Base-by-base conservation (phyloP, 495 filamentous ascomycete species). In the Neurospora sp. region DNA sequence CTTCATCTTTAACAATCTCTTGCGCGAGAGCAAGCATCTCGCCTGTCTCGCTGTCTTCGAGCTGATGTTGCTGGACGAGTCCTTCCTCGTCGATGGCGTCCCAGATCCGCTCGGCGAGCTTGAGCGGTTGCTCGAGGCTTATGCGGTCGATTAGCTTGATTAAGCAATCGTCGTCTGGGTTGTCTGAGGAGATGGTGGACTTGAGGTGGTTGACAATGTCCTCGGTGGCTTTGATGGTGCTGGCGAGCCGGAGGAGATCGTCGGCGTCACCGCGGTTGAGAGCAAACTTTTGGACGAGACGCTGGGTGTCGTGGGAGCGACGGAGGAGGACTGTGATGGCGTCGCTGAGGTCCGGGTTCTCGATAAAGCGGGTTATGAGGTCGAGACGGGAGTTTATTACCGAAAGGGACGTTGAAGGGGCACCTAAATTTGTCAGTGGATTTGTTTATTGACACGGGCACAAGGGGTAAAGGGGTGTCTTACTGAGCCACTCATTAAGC, bases 11-110 rank as follows among this genome's bases (percentile, higher is more conserved):
- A 40, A 91, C 82, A 18, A 94, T 86, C 72, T 89, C 86, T 76
- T 91, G 86, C 22, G 92, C 93, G 18, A 93, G 80, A 14, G 85
- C 88, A 3, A 91, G 88, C 75, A 91, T 88, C 73, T 91, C 86
- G 18, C 87, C 89, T 3, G 89, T 89, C 42, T 92, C 89, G 72
- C 82, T 87, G 74, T 94, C 90, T 76, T 94, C 90, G 10, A 91
- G 85, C 31, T 88, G 87, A 73, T 97, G 94, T 71, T 91, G 89
- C 76, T 93, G 88, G 39, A 90, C 85, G 20, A 99, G 82, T 0
- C 93, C 93, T 77, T 98, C 96, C 82, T 98, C 96, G 77, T 99
- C 96, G 76, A 99, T 97, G 5, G 94, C 89, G 1, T 86, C 84
- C 11, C 86, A 73, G 61, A 99, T 97, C 41, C 84, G 85, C 40